Base-by-base conservation (phyloP, 768 basidiomycete species). In the Suillus placidus region DNA sequence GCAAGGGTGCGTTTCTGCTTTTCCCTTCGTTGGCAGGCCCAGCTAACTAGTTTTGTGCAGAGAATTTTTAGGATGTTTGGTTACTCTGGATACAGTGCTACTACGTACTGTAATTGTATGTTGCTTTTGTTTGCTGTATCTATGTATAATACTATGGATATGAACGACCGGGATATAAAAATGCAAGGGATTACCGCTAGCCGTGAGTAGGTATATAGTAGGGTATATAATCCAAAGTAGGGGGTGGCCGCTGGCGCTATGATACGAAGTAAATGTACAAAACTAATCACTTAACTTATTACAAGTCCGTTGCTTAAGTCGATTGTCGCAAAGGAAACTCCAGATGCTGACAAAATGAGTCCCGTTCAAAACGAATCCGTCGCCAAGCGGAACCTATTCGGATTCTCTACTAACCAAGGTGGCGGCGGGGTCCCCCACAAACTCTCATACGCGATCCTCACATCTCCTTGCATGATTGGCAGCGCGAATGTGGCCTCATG, bases 1-100 rank as follows among this genome's bases (percentile, higher is more conserved):
- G 94, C 56, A 96, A 96, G 77, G 94, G 91, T 90, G 68, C 43
- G 87, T 75, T 20, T 56, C 16, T 38, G 14, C 45, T 64, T n/a
- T 6, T 52, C 35, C 38, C 64, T 38, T 38, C 9, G 34, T 37
- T 43, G 16, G 12, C 26, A 42, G 58, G 40, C 40, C 38, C 18
- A 32, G 6, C 18, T 57, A 43, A 45, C 37, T 14, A 57, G 55
- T 42, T 65, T 61, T 61, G 5, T 57, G 18, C 57, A 72, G 71
- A 72, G 62, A 72, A 72, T 64, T 72, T 72, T 62, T 72, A 67
- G 66, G 45, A 12, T 60, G 8, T 7, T 10, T 20, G 18, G 40
- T 32, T 60, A 26, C 30, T 42, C 3, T 42, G 58, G 38, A 20
- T 30, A 30, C 38, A 10, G 18, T 42, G 6, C 38, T 20, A 18